Conservation (phyloP, 2,329 filamentous ascomycete genomes). For the Achaetomium macrosporum region DNA sequence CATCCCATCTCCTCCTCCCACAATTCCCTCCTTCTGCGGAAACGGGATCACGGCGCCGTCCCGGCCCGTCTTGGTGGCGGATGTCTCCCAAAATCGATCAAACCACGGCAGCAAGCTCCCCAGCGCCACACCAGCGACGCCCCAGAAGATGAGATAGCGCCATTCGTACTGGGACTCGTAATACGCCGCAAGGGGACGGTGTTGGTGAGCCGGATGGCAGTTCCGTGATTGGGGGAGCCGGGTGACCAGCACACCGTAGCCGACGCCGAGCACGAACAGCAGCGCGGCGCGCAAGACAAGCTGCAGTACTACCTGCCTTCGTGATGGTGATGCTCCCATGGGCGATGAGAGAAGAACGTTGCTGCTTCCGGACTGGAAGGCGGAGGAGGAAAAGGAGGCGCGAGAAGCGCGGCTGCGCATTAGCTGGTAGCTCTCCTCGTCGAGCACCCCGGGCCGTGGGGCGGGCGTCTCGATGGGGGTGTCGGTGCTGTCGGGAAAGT, state of each 20-base stretch:
- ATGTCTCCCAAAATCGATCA: slow-evolving; percentile 65
- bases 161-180: slow-evolving; percentile 36
- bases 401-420: slow-evolving; percentile 35
- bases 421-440: slow-evolving; percentile 41
- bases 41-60: not conserved
- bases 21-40: too few species aligned
- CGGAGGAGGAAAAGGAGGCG: slow-evolving; percentile 28
- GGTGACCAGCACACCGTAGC: slow-evolving; percentile 76
- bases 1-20: not conserved
- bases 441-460: slow-evolving; percentile 46
- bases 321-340: slow-evolving; percentile 18
- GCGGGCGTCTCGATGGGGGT: slow-evolving; percentile 43
- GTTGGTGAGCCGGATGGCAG: slow-evolving; percentile 27
- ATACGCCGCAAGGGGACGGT: not conserved
- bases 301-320: slow-evolving; percentile 41
- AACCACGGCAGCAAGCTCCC: slow-evolving; percentile 80
- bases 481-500: slow-evolving; percentile 47
- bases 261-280: slow-evolving; percentile 72
- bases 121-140: slow-evolving; percentile 66
- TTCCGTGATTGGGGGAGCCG: slow-evolving; percentile 61
- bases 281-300: slow-evolving; percentile 53
- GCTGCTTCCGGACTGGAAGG: not conserved
- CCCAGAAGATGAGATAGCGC: slow-evolving; percentile 76
- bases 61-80: slow-evolving; percentile 19
- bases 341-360: slow-evolving; percentile 14